phyloP scores from a whole-genome alignment of 495 filamentous ascomycete genomes.

The Tuber magnatum region DNA sequence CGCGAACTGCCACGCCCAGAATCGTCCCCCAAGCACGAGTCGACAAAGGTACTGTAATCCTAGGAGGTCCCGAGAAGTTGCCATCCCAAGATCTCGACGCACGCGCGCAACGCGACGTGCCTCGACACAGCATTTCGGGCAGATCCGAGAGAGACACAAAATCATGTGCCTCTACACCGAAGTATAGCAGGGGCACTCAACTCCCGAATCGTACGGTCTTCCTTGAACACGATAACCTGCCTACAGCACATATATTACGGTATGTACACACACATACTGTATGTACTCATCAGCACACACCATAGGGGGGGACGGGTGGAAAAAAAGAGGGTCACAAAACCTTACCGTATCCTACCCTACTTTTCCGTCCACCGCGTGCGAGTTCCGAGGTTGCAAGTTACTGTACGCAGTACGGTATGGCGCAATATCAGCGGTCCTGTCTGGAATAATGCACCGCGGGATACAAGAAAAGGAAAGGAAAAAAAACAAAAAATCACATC shows the following conservation, averaged over 20 bases:
- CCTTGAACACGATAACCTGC: neutral
- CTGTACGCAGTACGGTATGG: neutral
- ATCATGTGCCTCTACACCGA: neutral
- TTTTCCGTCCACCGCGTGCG: neutral
- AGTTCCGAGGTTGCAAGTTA: neutral
- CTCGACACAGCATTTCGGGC: neutral
- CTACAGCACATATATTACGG: neutral
- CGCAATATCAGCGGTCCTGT: neutral
- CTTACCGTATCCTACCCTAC: neutral
- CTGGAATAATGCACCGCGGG: neutral
- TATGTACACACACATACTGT: neutral
- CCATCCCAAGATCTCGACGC: neutral
- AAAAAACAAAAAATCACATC: neutral
- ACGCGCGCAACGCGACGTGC: neutral
- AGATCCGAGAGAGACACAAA: neutral
- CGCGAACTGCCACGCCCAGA: neutral
- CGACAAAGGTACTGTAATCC: neutral
- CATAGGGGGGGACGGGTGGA: neutral
- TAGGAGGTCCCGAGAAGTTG: neutral
- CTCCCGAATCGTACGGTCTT: neutral
- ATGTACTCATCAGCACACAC: neutral
- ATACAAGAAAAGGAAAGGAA: neutral
- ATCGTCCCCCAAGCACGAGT: neutral
- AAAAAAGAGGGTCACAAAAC: neutral
- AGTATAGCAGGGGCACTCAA: neutral